Percentiles rank a stretch among this genome's conserved stretches.
Evolutionary conservation across 2,329 filamentous ascomycete species (phyloP).

Genomic region (Colletotrichum sp.): DNA sequence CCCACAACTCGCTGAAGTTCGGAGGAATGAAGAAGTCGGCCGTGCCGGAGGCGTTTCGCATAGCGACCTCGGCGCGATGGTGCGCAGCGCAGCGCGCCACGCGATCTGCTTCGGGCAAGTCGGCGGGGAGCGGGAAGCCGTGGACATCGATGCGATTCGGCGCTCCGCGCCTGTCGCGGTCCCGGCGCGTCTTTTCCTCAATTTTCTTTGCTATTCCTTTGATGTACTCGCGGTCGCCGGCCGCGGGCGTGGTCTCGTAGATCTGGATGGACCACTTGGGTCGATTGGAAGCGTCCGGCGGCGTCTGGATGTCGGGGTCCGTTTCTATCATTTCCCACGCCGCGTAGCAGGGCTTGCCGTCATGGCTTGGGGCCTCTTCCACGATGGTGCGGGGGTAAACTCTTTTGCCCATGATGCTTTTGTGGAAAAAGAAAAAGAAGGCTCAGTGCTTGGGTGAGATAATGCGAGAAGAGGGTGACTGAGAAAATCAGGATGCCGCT

Average conservation of each 20-base stretch:
- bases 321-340: not conserved
- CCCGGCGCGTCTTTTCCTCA: not conserved
- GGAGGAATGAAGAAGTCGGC: not conserved
- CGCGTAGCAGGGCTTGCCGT: not conserved
- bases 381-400: not conserved
- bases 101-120: not conserved
- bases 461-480: not conserved
- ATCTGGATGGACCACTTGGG: not conserved
- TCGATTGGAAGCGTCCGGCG: not conserved
- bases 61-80: not conserved
- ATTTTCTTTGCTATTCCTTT: not conserved
- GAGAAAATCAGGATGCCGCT: not conserved
- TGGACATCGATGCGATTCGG: not conserved
- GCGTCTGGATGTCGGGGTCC: not conserved
- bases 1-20: not conserved
- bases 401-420: not conserved
- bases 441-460: not conserved
- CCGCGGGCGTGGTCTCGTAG: not conserved
- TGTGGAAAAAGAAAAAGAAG: not conserved
- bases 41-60: not conserved
- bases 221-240: not conserved
- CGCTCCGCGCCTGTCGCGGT: not conserved
- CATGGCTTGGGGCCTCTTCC: not conserved
- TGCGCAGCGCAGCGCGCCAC: not conserved
- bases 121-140: not conserved